Evolutionary conservation across 148 eudicot genomes (phyloP).

Genomic region (Camellia granthamiana): DNA sequence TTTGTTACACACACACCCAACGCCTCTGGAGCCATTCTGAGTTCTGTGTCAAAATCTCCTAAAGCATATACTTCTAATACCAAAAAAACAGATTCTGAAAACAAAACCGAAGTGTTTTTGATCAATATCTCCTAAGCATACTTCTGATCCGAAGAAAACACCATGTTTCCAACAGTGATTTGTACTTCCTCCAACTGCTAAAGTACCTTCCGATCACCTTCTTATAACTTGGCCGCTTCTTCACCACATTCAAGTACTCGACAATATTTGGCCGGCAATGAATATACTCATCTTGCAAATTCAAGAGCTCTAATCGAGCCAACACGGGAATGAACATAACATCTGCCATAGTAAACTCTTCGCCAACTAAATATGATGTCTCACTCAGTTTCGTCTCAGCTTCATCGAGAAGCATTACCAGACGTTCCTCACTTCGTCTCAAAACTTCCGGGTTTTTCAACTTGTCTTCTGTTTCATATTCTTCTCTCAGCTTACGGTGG

Average conservation of each 20-base stretch:
- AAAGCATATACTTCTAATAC: too few relatives aligned
- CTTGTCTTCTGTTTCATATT: slow-evolving; percentile 73
- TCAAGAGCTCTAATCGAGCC: slow-evolving; percentile 57
- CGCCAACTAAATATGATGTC: slow-evolving; percentile 59
- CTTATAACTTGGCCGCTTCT: slow-evolving; percentile 67
- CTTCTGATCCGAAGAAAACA: slow-evolving; percentile 56
- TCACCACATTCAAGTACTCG: slow-evolving; percentile 69
- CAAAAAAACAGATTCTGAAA: too few relatives aligned
- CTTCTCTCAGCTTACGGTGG: slow-evolving; percentile 71
- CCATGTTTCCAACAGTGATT: slow-evolving; percentile 67
- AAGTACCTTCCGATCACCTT: slow-evolving; percentile 77
- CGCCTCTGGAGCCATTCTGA: too few relatives aligned
- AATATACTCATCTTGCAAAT: slow-evolving; percentile 64
- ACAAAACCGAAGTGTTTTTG: neutral
- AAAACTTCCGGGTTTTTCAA: slow-evolving; percentile 54
- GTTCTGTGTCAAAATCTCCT: too few relatives aligned
- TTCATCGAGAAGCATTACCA: slow-evolving; percentile 74
- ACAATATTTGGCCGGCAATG: slow-evolving; percentile 49
- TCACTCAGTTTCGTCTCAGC: slow-evolving; percentile 57
- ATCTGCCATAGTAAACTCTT: slow-evolving; percentile 80
- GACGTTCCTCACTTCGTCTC: slow-evolving; percentile 53
- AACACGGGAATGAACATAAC: slow-evolving; percentile 65
- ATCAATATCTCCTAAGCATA: slow-evolving; percentile 56
- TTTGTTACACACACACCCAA: too few relatives aligned
- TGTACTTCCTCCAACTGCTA: slow-evolving; percentile 76